Conservation (phyloP, 2,329 filamentous ascomycete genomes). For the Epichloe gansuensis region DNA sequence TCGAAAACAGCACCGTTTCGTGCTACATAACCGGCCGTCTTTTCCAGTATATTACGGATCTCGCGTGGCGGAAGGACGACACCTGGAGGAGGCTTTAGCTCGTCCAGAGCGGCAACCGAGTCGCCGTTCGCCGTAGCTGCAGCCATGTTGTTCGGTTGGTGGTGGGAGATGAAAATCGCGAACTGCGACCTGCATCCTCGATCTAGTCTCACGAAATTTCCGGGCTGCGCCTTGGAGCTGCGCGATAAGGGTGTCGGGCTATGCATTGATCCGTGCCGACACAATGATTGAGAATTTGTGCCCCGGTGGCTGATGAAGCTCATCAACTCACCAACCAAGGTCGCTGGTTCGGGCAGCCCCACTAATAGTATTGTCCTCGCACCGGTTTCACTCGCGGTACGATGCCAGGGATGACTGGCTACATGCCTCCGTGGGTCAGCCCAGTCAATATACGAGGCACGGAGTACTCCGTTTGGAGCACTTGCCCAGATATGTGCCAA, state of each 20-base stretch:
- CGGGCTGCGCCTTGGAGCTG: neutral
- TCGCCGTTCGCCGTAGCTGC: slow-evolving; percentile 37
- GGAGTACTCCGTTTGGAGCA: no score
- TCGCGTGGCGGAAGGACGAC: slow-evolving; percentile 82
- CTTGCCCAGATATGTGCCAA: no score
- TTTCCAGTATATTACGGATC: slow-evolving; percentile 76
- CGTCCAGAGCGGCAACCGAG: slow-evolving; percentile 41
- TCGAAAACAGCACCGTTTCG: slow-evolving; percentile 58
- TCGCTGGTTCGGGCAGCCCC: no score
- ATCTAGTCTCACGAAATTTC: neutral
- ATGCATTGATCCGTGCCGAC: neutral
- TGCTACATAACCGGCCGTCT: slow-evolving; percentile 84
- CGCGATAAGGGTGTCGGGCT: neutral
- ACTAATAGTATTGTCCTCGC: no score
- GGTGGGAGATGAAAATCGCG: slow-evolving; percentile 5
- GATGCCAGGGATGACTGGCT: no score
- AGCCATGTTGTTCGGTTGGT: slow-evolving; percentile 14
- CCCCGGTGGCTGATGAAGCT: neutral
- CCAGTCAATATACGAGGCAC: no score
- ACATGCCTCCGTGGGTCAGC: no score
- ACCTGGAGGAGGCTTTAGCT: slow-evolving; percentile 66
- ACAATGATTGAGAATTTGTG: neutral
- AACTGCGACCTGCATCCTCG: neutral
- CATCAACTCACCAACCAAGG: no score
- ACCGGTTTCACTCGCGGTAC: no score